Conservation (phyloP, 805 yeast species). For the Candida patagonica region DNA sequence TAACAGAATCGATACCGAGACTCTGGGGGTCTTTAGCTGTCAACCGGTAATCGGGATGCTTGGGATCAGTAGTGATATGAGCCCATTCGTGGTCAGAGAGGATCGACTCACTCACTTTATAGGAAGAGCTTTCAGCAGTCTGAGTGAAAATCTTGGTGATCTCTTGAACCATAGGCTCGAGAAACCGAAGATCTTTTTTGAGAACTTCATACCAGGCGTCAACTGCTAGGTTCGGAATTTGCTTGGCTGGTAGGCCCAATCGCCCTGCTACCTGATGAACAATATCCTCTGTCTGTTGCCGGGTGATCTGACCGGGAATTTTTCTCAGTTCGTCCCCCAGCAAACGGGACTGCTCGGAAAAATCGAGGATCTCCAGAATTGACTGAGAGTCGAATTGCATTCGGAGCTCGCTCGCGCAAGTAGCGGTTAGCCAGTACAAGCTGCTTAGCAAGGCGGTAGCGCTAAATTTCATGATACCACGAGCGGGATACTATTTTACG, state of each 20-base stretch:
- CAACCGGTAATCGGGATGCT: conserved; percentile 38
- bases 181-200: conserved; percentile 22
- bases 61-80: conserved; percentile 36
- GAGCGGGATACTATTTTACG: too few species aligned
- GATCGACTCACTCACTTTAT: background rate
- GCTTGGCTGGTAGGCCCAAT: conserved; percentile 18
- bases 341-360: too few species aligned
- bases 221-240: conserved; percentile 21
- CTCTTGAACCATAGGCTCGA: conserved; percentile 16
- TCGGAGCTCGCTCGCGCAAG: too few species aligned
- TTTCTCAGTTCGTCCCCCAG: too few species aligned
- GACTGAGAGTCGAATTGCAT: too few species aligned
- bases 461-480: too few species aligned
- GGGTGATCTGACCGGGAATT: too few species aligned
- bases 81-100: conserved; percentile 15
- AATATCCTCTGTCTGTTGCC: too few species aligned
- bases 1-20: conserved; percentile 73
- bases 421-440: too few species aligned
- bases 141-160: conserved; percentile 4
- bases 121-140: background rate
- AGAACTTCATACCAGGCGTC: conserved; percentile 26
- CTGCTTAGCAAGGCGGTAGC: too few species aligned
- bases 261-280: conserved; percentile 23
- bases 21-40: conserved; percentile 55
- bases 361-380: too few species aligned